A percentile compares a stretch with the other conserved stretches of the same genome.
Evolutionary conservation across 805 yeast genomes (phyloP).

Genomic region (Suhomyces xylopsoci): DNA sequence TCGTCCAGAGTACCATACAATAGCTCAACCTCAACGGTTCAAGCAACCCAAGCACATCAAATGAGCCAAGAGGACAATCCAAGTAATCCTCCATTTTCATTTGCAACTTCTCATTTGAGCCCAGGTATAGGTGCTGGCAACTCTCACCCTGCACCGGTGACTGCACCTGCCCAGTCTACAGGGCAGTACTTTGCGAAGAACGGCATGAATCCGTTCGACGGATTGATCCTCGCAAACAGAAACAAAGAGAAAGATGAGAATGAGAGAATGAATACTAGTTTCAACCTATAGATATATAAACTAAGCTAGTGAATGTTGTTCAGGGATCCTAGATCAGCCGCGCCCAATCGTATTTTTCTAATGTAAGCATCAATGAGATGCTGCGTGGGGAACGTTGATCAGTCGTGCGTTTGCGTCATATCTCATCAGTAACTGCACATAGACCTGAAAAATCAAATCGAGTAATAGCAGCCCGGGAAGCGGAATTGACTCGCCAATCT

Average conservation of each 20-base stretch:
- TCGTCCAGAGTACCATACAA: background rate
- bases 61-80: background rate
- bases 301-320: background rate
- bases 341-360: background rate
- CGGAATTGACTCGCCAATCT: background rate
- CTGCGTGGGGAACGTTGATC: background rate
- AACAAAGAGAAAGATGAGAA: slow-evolving; percentile 6
- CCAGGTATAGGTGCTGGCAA: slow-evolving; percentile 9
- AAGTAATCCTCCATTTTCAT: slow-evolving; percentile 12
- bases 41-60: background rate
- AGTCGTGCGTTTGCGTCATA: background rate
- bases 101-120: slow-evolving; percentile 8
- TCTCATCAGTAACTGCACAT: background rate
- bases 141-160: slow-evolving; percentile 10
- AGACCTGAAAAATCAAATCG: background rate
- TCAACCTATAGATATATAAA: slow-evolving; percentile 2
- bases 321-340: background rate
- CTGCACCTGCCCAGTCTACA: slow-evolving; percentile 29
- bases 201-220: slow-evolving; percentile 39
- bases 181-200: slow-evolving; percentile 35
- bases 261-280: slow-evolving; percentile 2
- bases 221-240: slow-evolving; percentile 28
- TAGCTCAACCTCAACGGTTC: background rate
- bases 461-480: background rate
- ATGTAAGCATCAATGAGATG: background rate